Base-by-base conservation (phyloP, 176 grass and related monocot species). In the Avena atlantica region DNA sequence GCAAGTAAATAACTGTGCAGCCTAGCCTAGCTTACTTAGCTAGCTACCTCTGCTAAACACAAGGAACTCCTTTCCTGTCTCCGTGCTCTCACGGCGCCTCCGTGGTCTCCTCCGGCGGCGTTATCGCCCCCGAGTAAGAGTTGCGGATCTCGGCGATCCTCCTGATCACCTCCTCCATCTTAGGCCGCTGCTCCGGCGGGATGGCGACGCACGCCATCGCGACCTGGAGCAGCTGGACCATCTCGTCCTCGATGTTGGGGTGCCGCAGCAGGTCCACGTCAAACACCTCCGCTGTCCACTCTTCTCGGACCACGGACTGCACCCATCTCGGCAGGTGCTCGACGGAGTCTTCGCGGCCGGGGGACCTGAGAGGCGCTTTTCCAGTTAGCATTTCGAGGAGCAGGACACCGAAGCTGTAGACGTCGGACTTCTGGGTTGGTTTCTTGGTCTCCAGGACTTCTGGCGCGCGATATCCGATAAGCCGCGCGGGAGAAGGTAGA, bases 201-300 rank as follows among this genome's bases (percentile, higher is more conserved):
- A 1, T 12, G 70, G 87, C 87, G 4, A 96, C 91, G 12, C 97
- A 99, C 16, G 92, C 85, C 97, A 99, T 96, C 23, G 97, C 97
- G 20, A 99, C 79, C 87, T 99, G 94, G 77, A 99, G 94, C 92
- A 96, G 88, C 90, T 89, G 92, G 5, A 99, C 97, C 92, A 99
- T 92, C 83, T 99, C 97, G 2, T 99, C 94, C 86, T 99, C 97
- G 4, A 99, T 88, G 76, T 94, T 91, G 12, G 87, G 94, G 74
- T 94, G 85, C 80, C 73, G 88, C 9, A 96, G 3, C 89, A 99
- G 73, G 70, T 96, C 89, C 11, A 93, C 86, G 25, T 99, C 97
- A 8, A 99, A 99, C 50, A 99, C 92, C 89, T 99, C 97, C 0
- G 97, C 92, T 0, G 97, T 99, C 97, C 97, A 99, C 70, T 99